Evolutionary conservation across 257 asterid species (phyloP).

Genomic region (Capsicum baccatum): DNA sequence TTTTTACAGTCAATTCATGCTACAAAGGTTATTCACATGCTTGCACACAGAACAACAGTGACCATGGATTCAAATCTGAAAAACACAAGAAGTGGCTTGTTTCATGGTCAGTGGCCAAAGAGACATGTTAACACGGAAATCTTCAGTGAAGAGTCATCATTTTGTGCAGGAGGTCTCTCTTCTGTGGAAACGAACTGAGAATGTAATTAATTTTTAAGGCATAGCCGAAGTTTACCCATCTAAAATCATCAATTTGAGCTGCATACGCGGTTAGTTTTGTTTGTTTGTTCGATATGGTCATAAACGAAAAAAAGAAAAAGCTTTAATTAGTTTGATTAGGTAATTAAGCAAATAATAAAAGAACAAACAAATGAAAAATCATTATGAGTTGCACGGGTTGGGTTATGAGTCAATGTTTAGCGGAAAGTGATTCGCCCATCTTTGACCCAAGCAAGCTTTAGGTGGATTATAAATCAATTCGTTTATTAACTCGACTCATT

Average conservation of each 20-base stretch:
- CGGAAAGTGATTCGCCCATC: not conserved
- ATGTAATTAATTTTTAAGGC: not conserved
- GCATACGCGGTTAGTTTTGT: not conserved
- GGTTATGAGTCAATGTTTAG: not conserved
- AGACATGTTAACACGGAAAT: not conserved
- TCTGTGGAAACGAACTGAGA: constrained; percentile 12
- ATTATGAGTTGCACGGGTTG: not conserved
- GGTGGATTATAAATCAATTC: not conserved
- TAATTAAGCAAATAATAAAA: not conserved
- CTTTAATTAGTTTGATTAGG: not conserved
- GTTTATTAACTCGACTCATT: not conserved
- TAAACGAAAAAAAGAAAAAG: not conserved
- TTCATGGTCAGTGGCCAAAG: not conserved
- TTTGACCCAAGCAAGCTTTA: not conserved
- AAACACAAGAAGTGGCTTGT: not conserved
- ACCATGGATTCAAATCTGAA: constrained; percentile 10
- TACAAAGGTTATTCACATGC: not conserved
- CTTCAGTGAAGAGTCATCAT: not conserved
- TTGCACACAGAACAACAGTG: not conserved
- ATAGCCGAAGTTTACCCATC: not conserved
- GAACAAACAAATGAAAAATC: not conserved
- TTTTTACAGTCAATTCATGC: not conserved
- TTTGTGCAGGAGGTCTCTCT: not conserved
- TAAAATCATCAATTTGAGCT: not conserved
- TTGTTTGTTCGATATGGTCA: not conserved